Evolutionary conservation across 2,329 filamentous ascomycete species (phyloP), one percentile per base, ranked within the genome.

Genomic region (Colletotrichum tamarilloi): DNA sequence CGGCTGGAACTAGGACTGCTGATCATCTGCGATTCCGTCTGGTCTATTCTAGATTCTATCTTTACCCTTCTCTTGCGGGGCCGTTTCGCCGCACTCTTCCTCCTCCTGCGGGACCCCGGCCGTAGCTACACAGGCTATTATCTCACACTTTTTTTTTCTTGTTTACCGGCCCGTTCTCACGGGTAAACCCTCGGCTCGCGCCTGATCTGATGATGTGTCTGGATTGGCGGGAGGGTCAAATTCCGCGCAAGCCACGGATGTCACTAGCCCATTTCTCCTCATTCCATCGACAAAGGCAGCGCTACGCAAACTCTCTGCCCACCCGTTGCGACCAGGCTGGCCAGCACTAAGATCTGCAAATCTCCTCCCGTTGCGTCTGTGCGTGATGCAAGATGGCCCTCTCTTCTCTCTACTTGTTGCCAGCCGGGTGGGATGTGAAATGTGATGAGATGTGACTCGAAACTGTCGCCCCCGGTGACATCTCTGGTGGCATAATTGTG

Each of bases 241-340:
- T 26, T 35, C 30, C 49, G 19, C 5, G 22, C 66, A 73, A 73
- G 70, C 70, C 70, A 73, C 70, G 58, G 56, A 65, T 60, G 70
- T 65, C 70, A 65, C 70, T 35, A 32, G 70, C 42, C 55, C 55
- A 32, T 60, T 30, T 64, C 26, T 52, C 55, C 42, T 35, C 67
- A 65, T 70, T 70, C 70, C 67, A 59, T 38, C 32, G 32, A 65
- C 53, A 64, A 70, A 69, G 42, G 60, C 46, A 57, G 60, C 12
- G 19, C 24, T 55, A 57, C 35, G 56, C 32, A 46, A 56, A 19
- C 16, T 32, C 30, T 32, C 26, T n/a, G 35, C 19, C 30, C 24
- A 53, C 42, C 55, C 60, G 55, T 73, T 42, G 46, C 52, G 30
- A 24, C 60, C 42, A 42, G 38, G 38, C 38, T 42, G 38, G 2